These are phyloP conservation scores for Choiromyces venosus DNA, from an alignment of 495 filamentous ascomycete species.

Conservation along the genomic window DNA sequence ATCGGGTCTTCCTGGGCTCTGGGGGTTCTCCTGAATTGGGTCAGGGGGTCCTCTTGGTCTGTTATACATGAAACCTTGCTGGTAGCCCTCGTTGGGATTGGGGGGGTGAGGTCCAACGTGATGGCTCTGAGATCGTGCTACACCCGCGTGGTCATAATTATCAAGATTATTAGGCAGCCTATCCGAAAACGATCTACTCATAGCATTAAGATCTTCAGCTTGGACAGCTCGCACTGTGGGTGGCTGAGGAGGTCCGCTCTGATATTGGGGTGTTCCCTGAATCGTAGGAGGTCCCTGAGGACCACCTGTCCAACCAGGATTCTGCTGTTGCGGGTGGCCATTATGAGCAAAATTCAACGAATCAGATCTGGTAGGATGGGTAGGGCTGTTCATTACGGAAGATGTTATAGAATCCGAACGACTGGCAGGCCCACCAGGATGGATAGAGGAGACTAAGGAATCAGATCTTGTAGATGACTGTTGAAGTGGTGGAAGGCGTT, in stretches of 20 bases:
- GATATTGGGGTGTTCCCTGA: neutral
- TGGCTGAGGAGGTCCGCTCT: neutral
- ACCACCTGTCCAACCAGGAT: neutral
- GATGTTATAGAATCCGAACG: neutral
- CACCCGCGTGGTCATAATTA: neutral
- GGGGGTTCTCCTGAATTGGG: slow-evolving; percentile 13
- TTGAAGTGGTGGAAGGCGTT: slow-evolving; percentile 18
- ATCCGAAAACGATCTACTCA: slow-evolving; percentile 4
- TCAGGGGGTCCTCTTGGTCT: slow-evolving; percentile 10
- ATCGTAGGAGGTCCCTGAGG: neutral
- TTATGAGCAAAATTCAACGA: neutral
- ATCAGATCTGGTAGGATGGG: neutral
- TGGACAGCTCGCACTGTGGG: neutral
- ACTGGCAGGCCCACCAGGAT: neutral
- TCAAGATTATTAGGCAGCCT: slow-evolving; percentile 2
- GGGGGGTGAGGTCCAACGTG: slow-evolving; percentile 10
- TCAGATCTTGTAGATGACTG: slow-evolving; percentile 15
- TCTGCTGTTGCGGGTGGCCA: neutral
- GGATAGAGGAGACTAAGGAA: slow-evolving; percentile 14
- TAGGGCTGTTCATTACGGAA: neutral
- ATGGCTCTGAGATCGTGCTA: slow-evolving; percentile 16
- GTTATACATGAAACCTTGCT: slow-evolving; percentile 9
- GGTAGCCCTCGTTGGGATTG: slow-evolving; percentile 15
- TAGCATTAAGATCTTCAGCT: neutral
- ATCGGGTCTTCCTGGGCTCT: slow-evolving; percentile 10